These are phyloP conservation scores for Tremella yokohamensis DNA, from an alignment of 768 basidiomycete species.

Conservation along the genomic window DNA sequence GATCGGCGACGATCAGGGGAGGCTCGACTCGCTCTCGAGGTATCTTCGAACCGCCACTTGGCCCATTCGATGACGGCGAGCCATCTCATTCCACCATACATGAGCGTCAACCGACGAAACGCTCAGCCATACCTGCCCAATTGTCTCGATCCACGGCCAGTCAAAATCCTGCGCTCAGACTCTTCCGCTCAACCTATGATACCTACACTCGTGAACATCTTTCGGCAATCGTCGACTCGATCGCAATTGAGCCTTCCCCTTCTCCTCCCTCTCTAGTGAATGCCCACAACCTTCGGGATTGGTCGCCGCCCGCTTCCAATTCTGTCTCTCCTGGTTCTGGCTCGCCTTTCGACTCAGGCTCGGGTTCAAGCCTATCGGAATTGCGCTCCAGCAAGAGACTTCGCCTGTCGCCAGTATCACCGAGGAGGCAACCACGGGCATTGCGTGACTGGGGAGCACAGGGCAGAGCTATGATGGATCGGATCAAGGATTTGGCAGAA, in stretches of 20 bases:
- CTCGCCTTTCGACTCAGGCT: slow-evolving; percentile 3
- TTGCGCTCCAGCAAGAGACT: slow-evolving; percentile 27
- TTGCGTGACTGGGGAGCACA: slow-evolving; percentile 46
- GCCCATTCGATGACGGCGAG: slow-evolving; percentile 19
- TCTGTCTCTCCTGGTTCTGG: slow-evolving; percentile 11
- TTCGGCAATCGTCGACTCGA: slow-evolving; percentile 88
- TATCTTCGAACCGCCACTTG: slow-evolving; percentile 17
- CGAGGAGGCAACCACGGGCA: slow-evolving; percentile 11
- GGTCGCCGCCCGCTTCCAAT: slow-evolving; percentile 21
- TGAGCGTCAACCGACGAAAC: neutral
- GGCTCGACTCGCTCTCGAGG: slow-evolving; percentile 3
- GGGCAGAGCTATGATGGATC: slow-evolving; percentile 42
- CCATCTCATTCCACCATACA: slow-evolving; percentile 27
- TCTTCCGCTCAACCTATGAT: slow-evolving; percentile 94
- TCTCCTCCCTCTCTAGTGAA: slow-evolving; percentile 26
- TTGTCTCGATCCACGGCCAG: neutral
- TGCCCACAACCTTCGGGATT: slow-evolving; percentile 15
- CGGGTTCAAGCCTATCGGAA: slow-evolving; percentile 16
- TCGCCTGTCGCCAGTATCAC: slow-evolving; percentile 32
- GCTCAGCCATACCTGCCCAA: neutral
- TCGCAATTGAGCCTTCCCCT: slow-evolving; percentile 57
- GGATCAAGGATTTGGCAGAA: slow-evolving; percentile 35
- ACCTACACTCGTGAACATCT: slow-evolving; percentile 93
- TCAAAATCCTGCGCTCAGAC: slow-evolving; percentile 35
- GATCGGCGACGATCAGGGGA: slow-evolving; percentile 14